Percentiles rank a stretch among this genome's conserved stretches.
Conservation (phyloP, 148 eudicot species). For the Linanthus parryae region DNA sequence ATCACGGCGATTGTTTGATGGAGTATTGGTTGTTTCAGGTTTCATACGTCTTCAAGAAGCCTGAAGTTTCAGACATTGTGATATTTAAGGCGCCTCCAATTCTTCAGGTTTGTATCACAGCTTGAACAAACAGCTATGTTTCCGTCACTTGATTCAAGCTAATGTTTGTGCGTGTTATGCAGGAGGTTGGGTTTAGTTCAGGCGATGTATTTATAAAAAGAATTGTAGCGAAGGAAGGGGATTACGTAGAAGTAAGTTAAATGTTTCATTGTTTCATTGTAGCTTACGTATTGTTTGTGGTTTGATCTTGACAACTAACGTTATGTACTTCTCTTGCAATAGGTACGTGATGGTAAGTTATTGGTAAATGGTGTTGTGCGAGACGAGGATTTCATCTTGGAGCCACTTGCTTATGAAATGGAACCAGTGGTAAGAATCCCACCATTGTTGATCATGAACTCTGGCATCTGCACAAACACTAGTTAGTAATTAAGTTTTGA, state of each 20-base stretch:
- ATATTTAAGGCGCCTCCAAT: conserved; percentile 73
- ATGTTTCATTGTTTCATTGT: not conserved
- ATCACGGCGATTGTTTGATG: no score
- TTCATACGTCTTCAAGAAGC: conserved; percentile 71
- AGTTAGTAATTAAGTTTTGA: no score
- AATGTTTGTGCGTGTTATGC: conserved; percentile 6
- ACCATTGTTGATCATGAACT: no score
- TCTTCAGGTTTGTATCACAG: conserved; percentile 54
- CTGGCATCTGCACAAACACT: no score
- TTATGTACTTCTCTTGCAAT: not conserved
- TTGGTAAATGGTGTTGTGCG: conserved; percentile 53
- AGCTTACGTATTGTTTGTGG: not conserved
- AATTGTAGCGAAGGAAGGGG: conserved; percentile 83
- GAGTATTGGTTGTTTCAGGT: conserved; percentile 46
- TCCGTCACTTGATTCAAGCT: not conserved
- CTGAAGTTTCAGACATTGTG: conserved; percentile 80
- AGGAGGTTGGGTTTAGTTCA: conserved; percentile 67
- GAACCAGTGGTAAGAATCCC: conserved; percentile 50
- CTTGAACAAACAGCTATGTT: not conserved
- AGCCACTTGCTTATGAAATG: conserved; percentile 83
- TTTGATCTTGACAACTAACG: conserved; percentile 3
- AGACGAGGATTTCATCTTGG: conserved; percentile 80
- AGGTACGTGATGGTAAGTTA: conserved; percentile 74
- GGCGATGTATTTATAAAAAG: conserved; percentile 73
- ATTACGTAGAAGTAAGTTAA: conserved; percentile 67